Conservation (phyloP, 2,329 filamentous ascomycete species). For the Penicillium sp. region DNA sequence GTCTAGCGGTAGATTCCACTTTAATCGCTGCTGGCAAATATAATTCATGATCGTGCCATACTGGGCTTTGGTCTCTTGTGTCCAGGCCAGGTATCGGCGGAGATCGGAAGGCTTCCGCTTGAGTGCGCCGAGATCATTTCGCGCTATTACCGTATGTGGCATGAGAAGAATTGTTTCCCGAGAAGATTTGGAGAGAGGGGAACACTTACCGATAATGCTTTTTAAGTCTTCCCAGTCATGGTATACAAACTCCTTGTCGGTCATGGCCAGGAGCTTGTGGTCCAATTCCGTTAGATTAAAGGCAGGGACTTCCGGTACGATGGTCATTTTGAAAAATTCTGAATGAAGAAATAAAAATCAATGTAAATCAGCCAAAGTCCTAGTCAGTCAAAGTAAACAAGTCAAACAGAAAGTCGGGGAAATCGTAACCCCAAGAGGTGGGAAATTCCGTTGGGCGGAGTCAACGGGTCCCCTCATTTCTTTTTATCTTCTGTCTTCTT, state of each 20-base stretch:
- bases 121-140: slow-evolving; percentile 55
- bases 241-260: slow-evolving; percentile 52
- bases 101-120: slow-evolving; percentile 60
- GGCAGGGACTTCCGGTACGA: slow-evolving; percentile 25
- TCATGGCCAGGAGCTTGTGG: slow-evolving; percentile 49
- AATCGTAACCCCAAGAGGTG: slow-evolving; percentile 18
- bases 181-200: slow-evolving; percentile 4
- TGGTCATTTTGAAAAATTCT: slow-evolving; percentile 7
- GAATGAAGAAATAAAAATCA: neutral
- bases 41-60: slow-evolving; percentile 59
- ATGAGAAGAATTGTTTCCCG: slow-evolving; percentile 9
- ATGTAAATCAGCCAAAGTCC: neutral
- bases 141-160: slow-evolving; percentile 30
- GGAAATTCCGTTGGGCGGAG: slow-evolving; percentile 20
- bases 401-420: slow-evolving; percentile 4
- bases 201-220: slow-evolving; percentile 50
- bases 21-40: slow-evolving; percentile 54
- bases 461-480: slow-evolving; percentile 8
- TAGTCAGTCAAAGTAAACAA: neutral
- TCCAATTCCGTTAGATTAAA: slow-evolving; percentile 53
- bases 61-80: slow-evolving; percentile 50
- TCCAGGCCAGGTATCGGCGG: slow-evolving; percentile 60
- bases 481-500: slow-evolving; percentile 3
- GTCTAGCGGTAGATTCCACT: slow-evolving; percentile 44
- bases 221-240: slow-evolving; percentile 55